phyloP scores from a whole-genome alignment of 805 yeast genomes.

The Kockiozyma suomiensis region DNA sequence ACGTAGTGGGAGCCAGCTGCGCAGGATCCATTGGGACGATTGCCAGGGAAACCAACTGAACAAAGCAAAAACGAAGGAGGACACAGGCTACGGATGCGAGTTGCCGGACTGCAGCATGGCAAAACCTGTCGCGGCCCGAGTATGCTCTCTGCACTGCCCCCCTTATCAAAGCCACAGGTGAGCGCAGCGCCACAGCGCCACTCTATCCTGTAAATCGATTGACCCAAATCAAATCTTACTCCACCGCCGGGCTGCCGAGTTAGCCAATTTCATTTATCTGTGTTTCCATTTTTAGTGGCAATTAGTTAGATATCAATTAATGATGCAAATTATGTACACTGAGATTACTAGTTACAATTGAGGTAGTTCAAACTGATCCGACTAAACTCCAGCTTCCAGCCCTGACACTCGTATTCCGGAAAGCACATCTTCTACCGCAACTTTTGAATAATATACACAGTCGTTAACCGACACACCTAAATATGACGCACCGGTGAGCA shows the following conservation, averaged over 20 bases:
- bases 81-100: neutral
- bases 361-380: neutral
- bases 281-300: too few relatives aligned
- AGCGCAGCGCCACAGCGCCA: neutral
- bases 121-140: neutral
- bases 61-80: neutral
- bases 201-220: too few relatives aligned
- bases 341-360: neutral
- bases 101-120: neutral
- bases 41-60: neutral
- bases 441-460: conserved; percentile 28
- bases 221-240: too few relatives aligned
- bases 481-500: conserved; percentile 30
- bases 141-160: neutral
- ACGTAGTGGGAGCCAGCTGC: conserved; percentile 4
- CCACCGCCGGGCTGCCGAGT: neutral
- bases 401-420: conserved; percentile 22
- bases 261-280: too few relatives aligned
- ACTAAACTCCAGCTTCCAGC: conserved; percentile 13
- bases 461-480: conserved; percentile 29
- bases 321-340: neutral
- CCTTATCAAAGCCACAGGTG: neutral
- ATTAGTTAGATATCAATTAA: too few relatives aligned
- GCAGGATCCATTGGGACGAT: conserved; percentile 6
- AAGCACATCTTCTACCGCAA: conserved; percentile 27